These are phyloP conservation scores for Microdochium paspali DNA, from an alignment of 2,329 filamentous ascomycete genomes.

Conservation along the genomic window DNA sequence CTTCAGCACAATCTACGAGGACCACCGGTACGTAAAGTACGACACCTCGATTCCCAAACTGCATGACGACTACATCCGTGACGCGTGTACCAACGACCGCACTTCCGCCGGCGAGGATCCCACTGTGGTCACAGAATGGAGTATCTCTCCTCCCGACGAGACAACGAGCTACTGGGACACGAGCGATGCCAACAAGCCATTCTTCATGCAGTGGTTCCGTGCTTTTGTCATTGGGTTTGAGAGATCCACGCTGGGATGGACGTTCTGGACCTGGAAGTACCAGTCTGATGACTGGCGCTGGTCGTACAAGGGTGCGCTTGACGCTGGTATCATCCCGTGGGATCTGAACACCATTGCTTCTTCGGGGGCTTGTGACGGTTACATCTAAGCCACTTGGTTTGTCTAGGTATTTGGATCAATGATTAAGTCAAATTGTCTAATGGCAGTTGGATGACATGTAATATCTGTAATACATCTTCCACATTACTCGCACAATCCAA, in stretches of 20 bases:
- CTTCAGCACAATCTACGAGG: constrained; percentile 39
- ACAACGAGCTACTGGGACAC: not conserved
- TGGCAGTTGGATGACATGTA: no score
- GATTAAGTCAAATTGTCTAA: no score
- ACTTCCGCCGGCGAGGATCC: constrained; percentile 8
- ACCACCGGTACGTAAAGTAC: constrained; percentile 48
- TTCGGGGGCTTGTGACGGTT: not conserved
- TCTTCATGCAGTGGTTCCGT: not conserved
- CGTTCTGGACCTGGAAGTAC: not conserved
- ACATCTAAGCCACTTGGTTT: not conserved
- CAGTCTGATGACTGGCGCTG: not conserved
- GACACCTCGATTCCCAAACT: constrained; percentile 7
- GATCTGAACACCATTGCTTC: not conserved
- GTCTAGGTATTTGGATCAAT: no score
- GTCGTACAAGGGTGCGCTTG: not conserved
- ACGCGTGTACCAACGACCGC: constrained; percentile 11
- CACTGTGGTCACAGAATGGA: constrained; percentile 13
- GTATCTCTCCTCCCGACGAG: constrained; percentile 4
- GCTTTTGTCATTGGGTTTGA: not conserved
- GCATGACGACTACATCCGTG: constrained; percentile 9
- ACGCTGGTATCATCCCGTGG: not conserved
- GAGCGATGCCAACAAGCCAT: not conserved
- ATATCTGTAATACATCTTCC: no score
- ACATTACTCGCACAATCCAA: no score
- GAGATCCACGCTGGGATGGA: not conserved